Conservation (phyloP, 352 stramenopile genomes). For the Aphanomyces euteiches region DNA sequence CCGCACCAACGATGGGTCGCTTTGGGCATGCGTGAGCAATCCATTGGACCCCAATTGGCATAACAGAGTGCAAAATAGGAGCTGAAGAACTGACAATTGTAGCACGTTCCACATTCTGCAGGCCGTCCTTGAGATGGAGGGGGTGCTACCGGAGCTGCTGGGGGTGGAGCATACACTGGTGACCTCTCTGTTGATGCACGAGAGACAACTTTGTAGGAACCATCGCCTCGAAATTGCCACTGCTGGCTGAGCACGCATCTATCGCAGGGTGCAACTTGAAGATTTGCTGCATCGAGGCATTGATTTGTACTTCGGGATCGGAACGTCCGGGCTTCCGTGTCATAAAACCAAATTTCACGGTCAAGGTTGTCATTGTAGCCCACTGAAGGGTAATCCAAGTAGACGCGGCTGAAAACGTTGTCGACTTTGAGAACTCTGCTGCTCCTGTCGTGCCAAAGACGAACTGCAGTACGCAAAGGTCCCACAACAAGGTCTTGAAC, state of each 20-base stretch:
- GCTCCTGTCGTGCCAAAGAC: conserved; percentile 35
- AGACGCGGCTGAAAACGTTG: not conserved
- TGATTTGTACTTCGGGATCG: conserved; percentile 32
- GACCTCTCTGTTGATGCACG: not conserved
- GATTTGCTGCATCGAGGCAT: conserved; percentile 28
- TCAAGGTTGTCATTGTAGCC: conserved; percentile 45
- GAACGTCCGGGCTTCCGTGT: conserved; percentile 43
- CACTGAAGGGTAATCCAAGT: conserved; percentile 3
- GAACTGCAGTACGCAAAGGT: not conserved
- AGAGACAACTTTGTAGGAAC: not conserved
- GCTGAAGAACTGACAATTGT: conserved; percentile 19
- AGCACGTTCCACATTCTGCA: not conserved
- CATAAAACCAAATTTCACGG: conserved; percentile 65
- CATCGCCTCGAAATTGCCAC: conserved; percentile 10
- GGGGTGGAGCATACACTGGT: not conserved
- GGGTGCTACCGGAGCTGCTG: not conserved
- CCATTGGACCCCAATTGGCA: not conserved
- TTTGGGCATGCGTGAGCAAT: not conserved
- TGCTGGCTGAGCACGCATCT: conserved; percentile 4
- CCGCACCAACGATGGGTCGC: conserved; percentile 13
- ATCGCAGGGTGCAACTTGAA: conserved; percentile 57
- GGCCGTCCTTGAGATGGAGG: too few species aligned
- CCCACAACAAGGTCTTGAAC: conserved; percentile 23
- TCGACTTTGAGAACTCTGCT: conserved; percentile 37
- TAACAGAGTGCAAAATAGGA: conserved; percentile 1